Percentiles rank a stretch among this genome's conserved stretches.
Evolutionary conservation across 176 grass and related monocot genomes (phyloP).

Genomic region (Triticum dicoccoides): DNA sequence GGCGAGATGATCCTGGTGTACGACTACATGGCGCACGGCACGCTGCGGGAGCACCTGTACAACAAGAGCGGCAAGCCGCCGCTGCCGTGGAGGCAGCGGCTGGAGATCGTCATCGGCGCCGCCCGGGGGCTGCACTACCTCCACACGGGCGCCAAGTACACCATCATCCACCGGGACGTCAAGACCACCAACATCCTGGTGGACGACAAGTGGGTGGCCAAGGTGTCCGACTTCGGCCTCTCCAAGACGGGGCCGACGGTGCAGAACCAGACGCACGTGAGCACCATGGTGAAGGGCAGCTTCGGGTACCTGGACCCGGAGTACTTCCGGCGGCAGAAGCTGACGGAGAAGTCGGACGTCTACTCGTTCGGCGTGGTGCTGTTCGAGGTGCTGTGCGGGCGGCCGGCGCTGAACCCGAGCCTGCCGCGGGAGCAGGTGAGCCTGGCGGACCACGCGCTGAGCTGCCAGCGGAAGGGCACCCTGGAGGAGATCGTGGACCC

Average conservation of each 20-base stretch:
- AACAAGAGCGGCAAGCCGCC: slow-evolving; percentile 63
- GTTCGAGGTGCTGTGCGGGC: slow-evolving; percentile 73
- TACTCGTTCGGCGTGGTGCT: slow-evolving; percentile 83
- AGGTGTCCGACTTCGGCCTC: slow-evolving; percentile 78
- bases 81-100: slow-evolving; percentile 57
- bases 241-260: slow-evolving; percentile 70
- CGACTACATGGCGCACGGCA: slow-evolving; percentile 53
- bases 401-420: slow-evolving; percentile 53
- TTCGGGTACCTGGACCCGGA: slow-evolving; percentile 84
- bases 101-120: slow-evolving; percentile 76
- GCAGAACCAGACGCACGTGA: slow-evolving; percentile 74
- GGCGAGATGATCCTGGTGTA: slow-evolving; percentile 51
- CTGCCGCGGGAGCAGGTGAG: slow-evolving; percentile 54
- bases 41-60: slow-evolving; percentile 50
- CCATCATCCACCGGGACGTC: slow-evolving; percentile 87
- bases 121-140: slow-evolving; percentile 79
- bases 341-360: slow-evolving; percentile 80
- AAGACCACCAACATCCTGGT: slow-evolving; percentile 87
- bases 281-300: slow-evolving; percentile 90
- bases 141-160: slow-evolving; percentile 81
- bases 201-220: slow-evolving; percentile 73
- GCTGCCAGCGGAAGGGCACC: slow-evolving; percentile 41
- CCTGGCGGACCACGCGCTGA: slow-evolving; percentile 46
- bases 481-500: slow-evolving; percentile 51
- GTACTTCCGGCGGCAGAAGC: slow-evolving; percentile 73